Evolutionary conservation across 1,139 yeast genomes (phyloP), one percentile per base, ranked within the genome.

Genomic region (Scheffersomyces parashehatae): DNA sequence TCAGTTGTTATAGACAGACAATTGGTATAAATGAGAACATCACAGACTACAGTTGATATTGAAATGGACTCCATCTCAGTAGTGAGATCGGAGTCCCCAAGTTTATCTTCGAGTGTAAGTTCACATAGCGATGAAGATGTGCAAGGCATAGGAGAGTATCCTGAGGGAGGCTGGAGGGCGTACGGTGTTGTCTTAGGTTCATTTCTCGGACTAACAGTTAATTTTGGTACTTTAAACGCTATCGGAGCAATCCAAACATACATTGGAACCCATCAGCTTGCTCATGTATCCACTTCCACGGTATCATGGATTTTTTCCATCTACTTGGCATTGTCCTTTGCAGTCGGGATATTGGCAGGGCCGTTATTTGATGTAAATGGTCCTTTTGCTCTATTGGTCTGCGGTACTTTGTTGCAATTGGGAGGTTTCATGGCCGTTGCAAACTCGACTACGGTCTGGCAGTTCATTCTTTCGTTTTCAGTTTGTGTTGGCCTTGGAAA

Each of bases 301-400:
- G 44, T 52, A 5, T 64, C 73, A 5, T 70, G 75, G 76, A 64
- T 70, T 28, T 70, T 70, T 42, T 68, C 75, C 16, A 58, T 70
- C 31, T 68, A 65, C 46, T 50, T 67, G 44, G 60, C 64, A 20
- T 49, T 70, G 20, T 53, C 69, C 28, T 69, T 64, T 45, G 59
- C 64, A 5, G 54, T 62, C 16, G 70, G 73, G 1, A 56, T 69
- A 13, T 39, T 70, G 20, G 64, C 61, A 8, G 76, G 76, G 0
- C 75, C 74, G 3, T 51, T 65, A 16, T 70, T 70, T 49, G 76
- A 69, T 45, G 51, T 53, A 6, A 58, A 58, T 33, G 76, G 76
- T 2, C 55, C 72, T 12, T 51, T 60, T 13, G 45, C 48, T 20
- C 65, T 66, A 1, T 50, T 70, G 37, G 40, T 59, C 7, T 42